Evolutionary conservation across 2,329 filamentous ascomycete species (phyloP).

Genomic region (Colletotrichum scovillei): DNA sequence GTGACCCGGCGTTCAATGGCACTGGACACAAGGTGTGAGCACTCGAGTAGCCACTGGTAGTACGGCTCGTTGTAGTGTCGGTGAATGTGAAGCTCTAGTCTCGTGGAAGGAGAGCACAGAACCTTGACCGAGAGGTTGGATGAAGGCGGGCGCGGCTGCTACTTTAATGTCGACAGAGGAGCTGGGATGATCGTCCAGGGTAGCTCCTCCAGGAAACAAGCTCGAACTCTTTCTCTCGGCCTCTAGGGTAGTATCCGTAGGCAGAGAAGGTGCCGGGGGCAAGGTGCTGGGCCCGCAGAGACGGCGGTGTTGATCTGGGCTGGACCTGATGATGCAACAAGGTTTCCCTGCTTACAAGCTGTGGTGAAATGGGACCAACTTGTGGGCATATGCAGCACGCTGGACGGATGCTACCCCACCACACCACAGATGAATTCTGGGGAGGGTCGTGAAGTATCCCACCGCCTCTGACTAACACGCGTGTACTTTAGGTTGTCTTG

Average conservation of each 20-base stretch:
- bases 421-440: conserved; percentile 3
- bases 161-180: conserved; percentile 26
- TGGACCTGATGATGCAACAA: conserved; percentile 31
- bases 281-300: conserved; percentile 3
- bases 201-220: conserved; percentile 1
- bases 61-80: neutral
- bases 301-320: conserved; percentile 13
- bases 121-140: neutral
- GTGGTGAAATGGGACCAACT: conserved; percentile 8
- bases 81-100: conserved; percentile 1
- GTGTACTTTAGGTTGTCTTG: neutral
- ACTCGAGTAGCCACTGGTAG: neutral
- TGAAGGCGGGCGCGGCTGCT: conserved; percentile 14
- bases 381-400: conserved; percentile 20
- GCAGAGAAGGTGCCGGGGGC: conserved; percentile 5
- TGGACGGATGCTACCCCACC: conserved; percentile 22
- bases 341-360: conserved; percentile 14
- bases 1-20: neutral
- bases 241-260: neutral
- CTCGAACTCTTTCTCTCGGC: neutral
- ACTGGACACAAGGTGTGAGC: neutral
- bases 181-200: conserved; percentile 7
- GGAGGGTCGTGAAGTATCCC: neutral
- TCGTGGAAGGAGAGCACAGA: conserved; percentile 6
- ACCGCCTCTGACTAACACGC: conserved; percentile 4